Conservation (phyloP, 2,329 filamentous ascomycete genomes). For the Colletotrichum caudatum region DNA sequence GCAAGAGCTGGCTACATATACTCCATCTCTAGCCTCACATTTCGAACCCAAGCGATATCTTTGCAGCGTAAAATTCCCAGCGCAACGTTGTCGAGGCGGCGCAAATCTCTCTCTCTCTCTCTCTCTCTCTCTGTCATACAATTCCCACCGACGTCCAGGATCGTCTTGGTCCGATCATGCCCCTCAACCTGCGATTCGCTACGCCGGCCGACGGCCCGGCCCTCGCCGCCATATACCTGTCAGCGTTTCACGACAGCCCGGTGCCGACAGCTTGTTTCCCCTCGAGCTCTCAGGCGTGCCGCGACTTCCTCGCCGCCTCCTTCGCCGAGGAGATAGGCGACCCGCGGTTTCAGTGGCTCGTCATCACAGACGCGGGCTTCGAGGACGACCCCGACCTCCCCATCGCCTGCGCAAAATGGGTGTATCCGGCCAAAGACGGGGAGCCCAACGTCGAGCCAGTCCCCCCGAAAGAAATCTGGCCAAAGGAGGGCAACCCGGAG, state of each 20-base stretch:
- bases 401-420: constrained; percentile 64
- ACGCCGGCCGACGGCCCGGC: constrained; percentile 54
- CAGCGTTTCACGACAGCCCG: constrained; percentile 56
- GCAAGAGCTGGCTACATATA: not conserved
- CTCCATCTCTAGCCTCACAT: too few relatives aligned
- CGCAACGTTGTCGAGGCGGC: not conserved
- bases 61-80: too few relatives aligned
- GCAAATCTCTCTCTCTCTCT: too few relatives aligned
- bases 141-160: accelerated
- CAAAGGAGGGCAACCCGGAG: constrained; percentile 52
- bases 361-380: constrained; percentile 52
- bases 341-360: constrained; percentile 54
- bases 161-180: constrained; percentile 38
- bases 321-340: constrained; percentile 55
- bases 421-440: constrained; percentile 46
- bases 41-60: not conserved
- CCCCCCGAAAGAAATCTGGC: constrained; percentile 50
- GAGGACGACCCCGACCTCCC: constrained; percentile 44
- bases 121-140: not conserved
- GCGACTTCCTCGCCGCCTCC: constrained; percentile 52
- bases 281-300: constrained; percentile 43
- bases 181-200: constrained; percentile 53
- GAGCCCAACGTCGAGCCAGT: constrained; percentile 45
- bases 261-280: constrained; percentile 56
- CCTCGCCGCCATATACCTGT: constrained; percentile 58